Percentiles rank a stretch among this genome's conserved stretches.
These are phyloP conservation scores for Mucuna pruriens DNA, from an alignment of 306 rosid genomes.

Conservation along the genomic window DNA sequence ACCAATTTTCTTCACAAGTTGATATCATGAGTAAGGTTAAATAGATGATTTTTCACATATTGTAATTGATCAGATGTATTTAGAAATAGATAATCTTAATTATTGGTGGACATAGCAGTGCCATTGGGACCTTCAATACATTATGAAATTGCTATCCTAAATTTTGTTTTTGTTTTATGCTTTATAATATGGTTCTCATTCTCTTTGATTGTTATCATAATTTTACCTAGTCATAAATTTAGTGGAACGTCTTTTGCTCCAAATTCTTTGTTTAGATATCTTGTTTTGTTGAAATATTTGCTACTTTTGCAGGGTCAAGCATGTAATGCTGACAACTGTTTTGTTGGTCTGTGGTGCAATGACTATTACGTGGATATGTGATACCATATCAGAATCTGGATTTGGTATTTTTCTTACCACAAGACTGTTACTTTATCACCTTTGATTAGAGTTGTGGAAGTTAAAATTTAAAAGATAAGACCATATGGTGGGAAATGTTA, in stretches of 20 bases:
- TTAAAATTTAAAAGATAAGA: conserved; percentile 22
- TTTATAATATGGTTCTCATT: conserved; percentile 16
- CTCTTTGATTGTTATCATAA: conserved; percentile 24
- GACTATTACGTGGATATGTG: conserved; percentile 95
- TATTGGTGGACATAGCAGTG: conserved; percentile 7
- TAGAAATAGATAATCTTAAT: conserved; percentile 26
- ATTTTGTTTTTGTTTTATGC: not conserved
- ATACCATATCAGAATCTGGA: conserved; percentile 96
- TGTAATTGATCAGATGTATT: conserved; percentile 2
- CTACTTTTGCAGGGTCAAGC: conserved; percentile 78
- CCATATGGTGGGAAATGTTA: conserved; percentile 1
- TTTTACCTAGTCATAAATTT: conserved; percentile 9
- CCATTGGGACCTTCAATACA: too few relatives aligned
- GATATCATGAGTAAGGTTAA: conserved; percentile 3
- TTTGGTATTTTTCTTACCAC: conserved; percentile 65
- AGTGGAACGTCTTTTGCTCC: not conserved
- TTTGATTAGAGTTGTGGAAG: conserved; percentile 25
- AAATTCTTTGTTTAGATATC: conserved; percentile 11
- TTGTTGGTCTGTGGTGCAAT: conserved; percentile 94
- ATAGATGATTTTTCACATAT: conserved; percentile 25
- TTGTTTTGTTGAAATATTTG: conserved; percentile 31
- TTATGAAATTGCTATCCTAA: not conserved
- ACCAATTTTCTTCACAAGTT: conserved; percentile 3
- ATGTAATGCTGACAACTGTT: conserved; percentile 79
- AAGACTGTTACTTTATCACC: conserved; percentile 28